phyloP scores from a whole-genome alignment of 805 yeast genomes.

The Yamadazyma sp. region DNA sequence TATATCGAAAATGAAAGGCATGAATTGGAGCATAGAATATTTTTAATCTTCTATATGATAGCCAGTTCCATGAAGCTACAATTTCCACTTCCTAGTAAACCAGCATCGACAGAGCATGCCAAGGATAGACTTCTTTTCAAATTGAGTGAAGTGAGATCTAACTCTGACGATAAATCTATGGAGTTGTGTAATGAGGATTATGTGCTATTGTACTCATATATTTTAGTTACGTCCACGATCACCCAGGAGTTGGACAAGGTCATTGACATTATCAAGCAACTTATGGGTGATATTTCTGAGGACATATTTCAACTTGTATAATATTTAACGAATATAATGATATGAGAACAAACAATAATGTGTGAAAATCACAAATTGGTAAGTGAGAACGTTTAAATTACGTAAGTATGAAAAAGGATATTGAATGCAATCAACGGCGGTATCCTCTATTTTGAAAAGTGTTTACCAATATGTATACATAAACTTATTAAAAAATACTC shows the following conservation, averaged over 20 bases:
- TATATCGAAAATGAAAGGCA: constrained; percentile 56
- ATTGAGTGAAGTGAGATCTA: constrained; percentile 54
- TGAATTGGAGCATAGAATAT: constrained; percentile 71
- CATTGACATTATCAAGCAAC: constrained; percentile 50
- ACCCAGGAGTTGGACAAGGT: constrained; percentile 63
- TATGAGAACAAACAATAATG: no score
- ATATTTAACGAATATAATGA: background rate
- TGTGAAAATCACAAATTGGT: no score
- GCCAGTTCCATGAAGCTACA: constrained; percentile 75
- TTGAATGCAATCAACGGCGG: no score
- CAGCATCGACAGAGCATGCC: constrained; percentile 76
- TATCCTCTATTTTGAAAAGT: no score
- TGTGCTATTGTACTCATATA: constrained; percentile 72
- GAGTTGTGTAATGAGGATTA: constrained; percentile 65
- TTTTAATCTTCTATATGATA: constrained; percentile 73
- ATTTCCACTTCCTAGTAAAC: constrained; percentile 72
- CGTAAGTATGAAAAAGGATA: no score
- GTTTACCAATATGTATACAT: no score
- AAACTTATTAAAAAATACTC: no score
- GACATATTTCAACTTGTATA: constrained; percentile 53
- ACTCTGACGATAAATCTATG: constrained; percentile 14
- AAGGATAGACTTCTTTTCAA: constrained; percentile 67
- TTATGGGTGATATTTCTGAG: constrained; percentile 67
- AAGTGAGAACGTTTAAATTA: no score
- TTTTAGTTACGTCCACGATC: constrained; percentile 67